A percentile compares a stretch with the other conserved stretches of the same genome.
Conservation (phyloP, 176 grass and related monocot genomes). For the Avena eriantha region DNA sequence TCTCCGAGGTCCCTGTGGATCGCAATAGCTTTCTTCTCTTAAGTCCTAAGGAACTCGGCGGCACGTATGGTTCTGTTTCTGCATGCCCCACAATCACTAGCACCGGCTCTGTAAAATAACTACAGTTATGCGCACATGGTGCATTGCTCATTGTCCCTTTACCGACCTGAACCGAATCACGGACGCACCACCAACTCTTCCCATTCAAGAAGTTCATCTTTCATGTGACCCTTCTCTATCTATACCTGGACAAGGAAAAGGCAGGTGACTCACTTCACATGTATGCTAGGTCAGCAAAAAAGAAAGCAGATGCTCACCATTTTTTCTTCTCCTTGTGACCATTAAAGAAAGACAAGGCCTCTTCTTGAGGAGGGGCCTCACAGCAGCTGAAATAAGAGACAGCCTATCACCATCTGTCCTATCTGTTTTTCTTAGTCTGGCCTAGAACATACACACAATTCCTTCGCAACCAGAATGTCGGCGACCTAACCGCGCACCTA, state of each 20-base stretch:
- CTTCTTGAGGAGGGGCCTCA: constrained; percentile 1
- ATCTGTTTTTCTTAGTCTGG: constrained; percentile 36
- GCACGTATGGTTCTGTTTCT: neutral
- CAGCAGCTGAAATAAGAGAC: constrained; percentile 29
- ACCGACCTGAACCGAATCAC: constrained; percentile 30
- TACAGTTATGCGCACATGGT: constrained; percentile 30
- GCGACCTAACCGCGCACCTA: constrained; percentile 17
- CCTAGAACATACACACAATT: constrained; percentile 18
- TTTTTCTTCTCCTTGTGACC: neutral
- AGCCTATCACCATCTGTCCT: constrained; percentile 15
- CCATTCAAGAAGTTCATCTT: constrained; percentile 16
- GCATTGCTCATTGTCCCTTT: neutral
- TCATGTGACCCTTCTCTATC: constrained; percentile 37
- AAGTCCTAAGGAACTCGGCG: constrained; percentile 31
- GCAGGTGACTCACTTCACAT: constrained; percentile 52
- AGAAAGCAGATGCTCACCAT: constrained; percentile 35
- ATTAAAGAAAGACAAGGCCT: constrained; percentile 20
- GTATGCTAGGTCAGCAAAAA: constrained; percentile 45
- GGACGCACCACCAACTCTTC: constrained; percentile 40
- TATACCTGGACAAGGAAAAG: constrained; percentile 21
- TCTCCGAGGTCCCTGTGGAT: neutral
- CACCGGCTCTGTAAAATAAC: constrained; percentile 12
- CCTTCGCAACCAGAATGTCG: neutral
- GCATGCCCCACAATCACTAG: neutral
- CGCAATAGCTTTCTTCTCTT: constrained; percentile 36